Evolutionary conservation across 176 grass and related monocot genomes (phyloP).

Genomic region (Bonia amplexicaulis): DNA sequence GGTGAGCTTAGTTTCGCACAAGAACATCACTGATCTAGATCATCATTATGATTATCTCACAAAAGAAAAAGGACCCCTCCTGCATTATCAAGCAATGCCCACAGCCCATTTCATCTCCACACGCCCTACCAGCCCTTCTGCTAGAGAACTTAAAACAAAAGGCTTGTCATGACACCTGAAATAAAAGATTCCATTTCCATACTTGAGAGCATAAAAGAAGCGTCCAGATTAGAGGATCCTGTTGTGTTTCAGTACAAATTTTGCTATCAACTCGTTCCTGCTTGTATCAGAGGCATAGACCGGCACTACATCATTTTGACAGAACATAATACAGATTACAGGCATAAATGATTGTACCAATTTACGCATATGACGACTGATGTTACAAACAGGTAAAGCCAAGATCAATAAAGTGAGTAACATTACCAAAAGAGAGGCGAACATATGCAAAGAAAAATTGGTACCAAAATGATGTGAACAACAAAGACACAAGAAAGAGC

Average conservation of each 20-base stretch:
- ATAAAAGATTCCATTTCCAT: background rate
- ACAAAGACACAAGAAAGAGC: background rate
- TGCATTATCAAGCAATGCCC: background rate
- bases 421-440: background rate
- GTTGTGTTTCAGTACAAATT: background rate
- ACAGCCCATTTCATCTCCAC: background rate
- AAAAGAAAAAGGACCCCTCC: background rate
- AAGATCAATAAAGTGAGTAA: background rate
- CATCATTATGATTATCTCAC: background rate
- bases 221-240: background rate
- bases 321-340: background rate
- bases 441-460: background rate
- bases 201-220: background rate
- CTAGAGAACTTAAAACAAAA: background rate
- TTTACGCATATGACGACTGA: background rate
- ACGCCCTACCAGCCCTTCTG: background rate
- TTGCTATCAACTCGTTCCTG: background rate
- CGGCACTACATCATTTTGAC: background rate
- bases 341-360: background rate
- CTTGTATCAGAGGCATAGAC: background rate
- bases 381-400: background rate
- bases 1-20: background rate
- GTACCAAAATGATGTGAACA: background rate
- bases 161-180: background rate
- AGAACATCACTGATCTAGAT: background rate